Conservation (phyloP, 352 stramenopile genomes). For the Phytophthora rubi region DNA sequence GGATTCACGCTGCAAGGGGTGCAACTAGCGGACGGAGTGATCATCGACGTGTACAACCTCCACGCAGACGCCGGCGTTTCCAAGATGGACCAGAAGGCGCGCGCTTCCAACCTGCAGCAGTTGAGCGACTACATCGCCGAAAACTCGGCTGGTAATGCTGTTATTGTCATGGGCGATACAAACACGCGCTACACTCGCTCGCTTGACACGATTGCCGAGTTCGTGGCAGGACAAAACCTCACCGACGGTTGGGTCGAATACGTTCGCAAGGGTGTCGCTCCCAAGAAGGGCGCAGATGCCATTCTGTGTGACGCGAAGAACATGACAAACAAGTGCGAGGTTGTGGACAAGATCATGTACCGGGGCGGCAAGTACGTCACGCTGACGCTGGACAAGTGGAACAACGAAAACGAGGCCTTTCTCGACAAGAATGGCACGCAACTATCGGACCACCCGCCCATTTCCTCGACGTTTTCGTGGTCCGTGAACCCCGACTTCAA, state of each 20-base stretch:
- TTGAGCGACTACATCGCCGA: conserved; percentile 48
- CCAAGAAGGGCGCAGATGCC: conserved; percentile 42
- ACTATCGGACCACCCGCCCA: conserved; percentile 60
- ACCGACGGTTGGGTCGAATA: conserved; percentile 59
- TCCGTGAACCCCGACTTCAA: conserved; percentile 33
- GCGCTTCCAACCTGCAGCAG: conserved; percentile 51
- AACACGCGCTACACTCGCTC: conserved; percentile 61
- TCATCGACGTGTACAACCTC: conserved; percentile 59
- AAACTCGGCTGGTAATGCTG: conserved; percentile 52
- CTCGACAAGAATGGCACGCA: conserved; percentile 37
- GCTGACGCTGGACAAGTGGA: conserved; percentile 49
- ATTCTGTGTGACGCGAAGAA: conserved; percentile 37
- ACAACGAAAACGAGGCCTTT: conserved; percentile 53
- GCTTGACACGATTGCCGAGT: conserved; percentile 46
- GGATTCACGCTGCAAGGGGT: conserved; percentile 56
- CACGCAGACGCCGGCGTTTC: conserved; percentile 49
- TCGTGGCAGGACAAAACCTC: conserved; percentile 35
- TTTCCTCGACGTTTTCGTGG: conserved; percentile 53
- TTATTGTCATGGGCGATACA: conserved; percentile 63
- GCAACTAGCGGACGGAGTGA: conserved; percentile 49
- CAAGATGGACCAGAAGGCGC: conserved; percentile 39
- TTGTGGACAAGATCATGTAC: conserved; percentile 72
- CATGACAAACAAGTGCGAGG: conserved; percentile 54
- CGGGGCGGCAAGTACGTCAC: conserved; percentile 55
- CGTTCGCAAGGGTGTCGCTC: conserved; percentile 40